Evolutionary conservation across 2,329 filamentous ascomycete genomes (phyloP), one percentile per base, ranked within the genome.

Genomic region (Aspergillus ochraceoroseus): DNA sequence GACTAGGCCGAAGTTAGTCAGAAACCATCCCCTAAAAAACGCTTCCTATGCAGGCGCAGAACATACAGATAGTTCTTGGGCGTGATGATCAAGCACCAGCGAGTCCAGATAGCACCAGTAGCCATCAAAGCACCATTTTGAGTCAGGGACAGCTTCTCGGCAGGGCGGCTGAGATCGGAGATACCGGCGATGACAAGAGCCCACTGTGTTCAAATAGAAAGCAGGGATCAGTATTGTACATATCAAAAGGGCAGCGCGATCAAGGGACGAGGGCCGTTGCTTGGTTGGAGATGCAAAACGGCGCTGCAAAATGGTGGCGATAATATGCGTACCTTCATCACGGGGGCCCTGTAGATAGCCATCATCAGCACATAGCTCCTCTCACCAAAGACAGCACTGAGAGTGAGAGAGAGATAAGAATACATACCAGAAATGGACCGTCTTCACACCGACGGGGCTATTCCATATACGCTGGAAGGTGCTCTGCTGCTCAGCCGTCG

Each of bases 41-140:
- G n/a, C n/a, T n/a, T n/a, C n/a, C n/a, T n/a, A n/a, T n/a, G n/a
- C n/a, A n/a, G n/a, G n/a, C n/a, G n/a, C n/a, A n/a, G n/a, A n/a
- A 71, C 81, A 32, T 72, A 87, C 83, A 95, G 83, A 60, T 88
- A 72, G 75, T 98, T 98, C 70, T 81, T 82, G 43, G 92, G 92
- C 68, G 82, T 88, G 71, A 98, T 98, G 67, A 98, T 85, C 63
- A 96, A 76, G 76, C 92, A 98, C 92, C 92, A 98, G 54, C 92
- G 80, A 31, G 92, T 98, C 92, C 92, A 98, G 76, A 98, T 98
- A 52, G 85, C 70, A 53, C 92, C 92, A 7, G 92, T 98, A 56
- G 82, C 82, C 62, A 87, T 92, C 55, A 98, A 78, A 44, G 92
- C 90, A 35, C 75, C 74, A 72, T 96, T 98, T 71, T 95, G 89